These are phyloP conservation scores for Aspergillus pseudoglaucus DNA, from an alignment of 2,329 filamentous ascomycete species.

Conservation along the genomic window DNA sequence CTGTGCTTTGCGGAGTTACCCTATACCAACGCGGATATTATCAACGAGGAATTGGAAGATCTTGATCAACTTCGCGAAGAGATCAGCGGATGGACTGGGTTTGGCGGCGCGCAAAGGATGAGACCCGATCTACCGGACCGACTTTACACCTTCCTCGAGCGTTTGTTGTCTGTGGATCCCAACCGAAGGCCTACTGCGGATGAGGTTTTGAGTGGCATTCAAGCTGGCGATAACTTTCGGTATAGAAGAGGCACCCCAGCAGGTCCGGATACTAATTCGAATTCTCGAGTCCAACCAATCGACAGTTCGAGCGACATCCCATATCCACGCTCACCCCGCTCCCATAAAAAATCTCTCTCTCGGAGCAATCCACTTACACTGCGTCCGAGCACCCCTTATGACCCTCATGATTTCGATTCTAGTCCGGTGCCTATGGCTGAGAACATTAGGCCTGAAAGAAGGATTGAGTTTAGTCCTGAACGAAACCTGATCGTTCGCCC, in stretches of 20 bases:
- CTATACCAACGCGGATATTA: constrained; percentile 73
- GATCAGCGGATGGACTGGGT: constrained; percentile 81
- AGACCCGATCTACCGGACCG: constrained; percentile 78
- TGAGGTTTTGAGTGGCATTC: constrained; percentile 75
- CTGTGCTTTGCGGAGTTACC: constrained; percentile 90
- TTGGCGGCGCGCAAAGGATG: constrained; percentile 67
- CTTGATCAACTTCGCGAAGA: constrained; percentile 77
- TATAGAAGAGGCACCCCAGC: constrained; percentile 27
- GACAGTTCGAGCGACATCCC: constrained; percentile 28
- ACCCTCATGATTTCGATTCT: constrained; percentile 12
- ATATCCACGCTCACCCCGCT: constrained; percentile 19
- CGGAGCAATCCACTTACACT: constrained; percentile 13
- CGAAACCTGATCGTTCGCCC: constrained; percentile 28
- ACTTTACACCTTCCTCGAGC: constrained; percentile 77
- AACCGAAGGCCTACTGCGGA: constrained; percentile 72
- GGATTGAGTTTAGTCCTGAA: constrained; percentile 20
- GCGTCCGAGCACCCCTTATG: constrained; percentile 22
- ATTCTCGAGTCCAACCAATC: constrained; percentile 33
- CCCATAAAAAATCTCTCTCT: constrained; percentile 20
- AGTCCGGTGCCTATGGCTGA: constrained; percentile 12
- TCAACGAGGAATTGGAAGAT: constrained; percentile 89
- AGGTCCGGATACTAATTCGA: constrained; percentile 26
- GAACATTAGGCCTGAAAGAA: constrained; percentile 9
- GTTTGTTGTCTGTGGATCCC: constrained; percentile 71
- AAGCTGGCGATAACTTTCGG: constrained; percentile 51